Conservation (phyloP, 352 stramenopile genomes). For the Pythium plurisporium region DNA sequence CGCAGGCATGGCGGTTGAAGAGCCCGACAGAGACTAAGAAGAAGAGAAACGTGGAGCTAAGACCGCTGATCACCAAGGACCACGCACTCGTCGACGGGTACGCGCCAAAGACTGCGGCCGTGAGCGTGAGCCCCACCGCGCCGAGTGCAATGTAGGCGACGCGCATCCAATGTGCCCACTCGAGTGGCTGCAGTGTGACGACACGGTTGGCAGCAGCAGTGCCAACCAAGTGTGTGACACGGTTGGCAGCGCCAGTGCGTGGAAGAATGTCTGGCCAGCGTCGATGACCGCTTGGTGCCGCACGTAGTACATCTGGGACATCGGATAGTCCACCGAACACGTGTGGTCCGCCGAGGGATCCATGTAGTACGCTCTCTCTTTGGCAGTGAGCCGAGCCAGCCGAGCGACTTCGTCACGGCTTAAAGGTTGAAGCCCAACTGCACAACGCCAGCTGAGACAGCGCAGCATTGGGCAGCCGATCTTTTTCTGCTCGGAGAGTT, state of each 20-base stretch:
- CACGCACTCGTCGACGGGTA: background rate
- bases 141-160: background rate
- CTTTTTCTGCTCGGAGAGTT: background rate
- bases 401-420: no score
- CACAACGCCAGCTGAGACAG: slow-evolving; percentile 27
- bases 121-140: background rate
- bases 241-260: no score
- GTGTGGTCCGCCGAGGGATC: background rate
- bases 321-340: background rate
- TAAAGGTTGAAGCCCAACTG: no score
- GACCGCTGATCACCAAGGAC: background rate
- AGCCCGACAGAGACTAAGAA: background rate
- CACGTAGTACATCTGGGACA: slow-evolving; percentile 3
- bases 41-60: slow-evolving; percentile 12
- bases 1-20: background rate
- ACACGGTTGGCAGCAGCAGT: no score
- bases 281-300: background rate
- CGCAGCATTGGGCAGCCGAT: slow-evolving; percentile 22
- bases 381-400: no score
- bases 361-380: background rate
- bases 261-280: slow-evolving; percentile 6
- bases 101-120: background rate
- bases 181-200: no score
- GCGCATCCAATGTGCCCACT: background rate
- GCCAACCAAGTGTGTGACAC: no score